Base-by-base conservation (phyloP, 768 basidiomycete species). In the Gelatoporia subvermispora region DNA sequence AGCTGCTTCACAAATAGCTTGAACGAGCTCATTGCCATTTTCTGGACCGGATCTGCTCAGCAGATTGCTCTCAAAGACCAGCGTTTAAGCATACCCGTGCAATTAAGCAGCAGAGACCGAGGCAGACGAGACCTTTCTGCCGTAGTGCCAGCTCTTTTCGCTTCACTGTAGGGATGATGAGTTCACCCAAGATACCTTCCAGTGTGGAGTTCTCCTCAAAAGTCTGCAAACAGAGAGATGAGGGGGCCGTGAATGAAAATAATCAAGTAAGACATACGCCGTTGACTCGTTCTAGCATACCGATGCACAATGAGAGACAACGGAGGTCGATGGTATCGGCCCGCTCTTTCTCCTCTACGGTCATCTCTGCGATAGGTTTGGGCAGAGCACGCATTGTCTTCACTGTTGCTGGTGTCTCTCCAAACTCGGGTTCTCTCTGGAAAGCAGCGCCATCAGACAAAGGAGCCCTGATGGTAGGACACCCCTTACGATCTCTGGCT, bases 101-200 rank as follows among this genome's bases (percentile, higher is more conserved):
- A 50, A 96, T 90, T 49, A 93, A 78, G 59, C 85, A 92, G 62
- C 89, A 92, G 13, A 94, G 70, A 1, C 91, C 92, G 1, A 96
- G 72, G 50, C 82, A 80, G 48, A 88, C 71, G 10, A 93, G 72
- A 1, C 91, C 91, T 63, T 86, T 84, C 64, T 92, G 88, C 35
- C 89, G 76, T 58, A 94, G 74, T 1, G 76, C 73, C 4, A 88
- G 74, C 56, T 95, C 92, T 67, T 94, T 94, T 45, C 90, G 80
- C 60, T 85, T 84, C 38, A 97, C 89, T 4, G 90, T 82, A 2
- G 95, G 95, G 25, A 96, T 80, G 59, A 97, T 91, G 16, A 99
- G 72, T 57, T 97, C 92, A 9, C 88, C 72, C 64, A 81, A 61
- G 18, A 75, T 65, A 22, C 88, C 86, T 50, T 82, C 79, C 49